Evolutionary conservation across 352 stramenopile species (phyloP).

Genomic region (Blastocystis sp.): DNA sequence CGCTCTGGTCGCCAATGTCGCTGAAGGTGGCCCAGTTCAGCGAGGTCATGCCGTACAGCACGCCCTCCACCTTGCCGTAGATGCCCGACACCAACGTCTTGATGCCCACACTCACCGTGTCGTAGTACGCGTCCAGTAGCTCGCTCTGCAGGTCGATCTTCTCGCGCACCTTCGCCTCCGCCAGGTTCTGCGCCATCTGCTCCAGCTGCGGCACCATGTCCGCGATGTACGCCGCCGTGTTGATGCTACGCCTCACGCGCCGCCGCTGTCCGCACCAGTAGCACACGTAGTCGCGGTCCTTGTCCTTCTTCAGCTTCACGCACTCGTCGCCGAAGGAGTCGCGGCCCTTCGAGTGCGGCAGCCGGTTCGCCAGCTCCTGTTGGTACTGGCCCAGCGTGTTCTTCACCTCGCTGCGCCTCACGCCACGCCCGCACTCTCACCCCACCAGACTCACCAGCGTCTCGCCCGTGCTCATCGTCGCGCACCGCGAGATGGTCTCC

Average conservation of each 20-base stretch:
- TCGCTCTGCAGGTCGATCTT: constrained; percentile 84
- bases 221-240: constrained; percentile 95
- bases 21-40: constrained; percentile 89
- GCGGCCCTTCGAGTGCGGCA: constrained; percentile 72
- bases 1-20: constrained; percentile 89
- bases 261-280: too few relatives aligned
- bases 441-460: constrained; percentile 91
- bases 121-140: constrained; percentile 90
- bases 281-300: too few relatives aligned
- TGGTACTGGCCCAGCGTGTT: constrained; percentile 79
- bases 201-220: constrained; percentile 91
- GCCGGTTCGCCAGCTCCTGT: constrained; percentile 77
- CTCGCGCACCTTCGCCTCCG: constrained; percentile 82
- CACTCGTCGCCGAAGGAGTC: constrained; percentile 36
- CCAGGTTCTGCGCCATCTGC: constrained; percentile 76
- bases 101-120: constrained; percentile 87
- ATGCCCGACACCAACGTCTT: constrained; percentile 88
- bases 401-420: constrained; percentile 82
- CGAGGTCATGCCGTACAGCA: constrained; percentile 82
- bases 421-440: background rate
- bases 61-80: constrained; percentile 83
- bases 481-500: constrained; percentile 92
- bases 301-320: constrained; percentile 13
- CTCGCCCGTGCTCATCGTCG: constrained; percentile 89
- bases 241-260: constrained; percentile 70